Conservation (phyloP, 192 early-diverging fungal genomes). For the Phycomyces blakesleeanus region DNA sequence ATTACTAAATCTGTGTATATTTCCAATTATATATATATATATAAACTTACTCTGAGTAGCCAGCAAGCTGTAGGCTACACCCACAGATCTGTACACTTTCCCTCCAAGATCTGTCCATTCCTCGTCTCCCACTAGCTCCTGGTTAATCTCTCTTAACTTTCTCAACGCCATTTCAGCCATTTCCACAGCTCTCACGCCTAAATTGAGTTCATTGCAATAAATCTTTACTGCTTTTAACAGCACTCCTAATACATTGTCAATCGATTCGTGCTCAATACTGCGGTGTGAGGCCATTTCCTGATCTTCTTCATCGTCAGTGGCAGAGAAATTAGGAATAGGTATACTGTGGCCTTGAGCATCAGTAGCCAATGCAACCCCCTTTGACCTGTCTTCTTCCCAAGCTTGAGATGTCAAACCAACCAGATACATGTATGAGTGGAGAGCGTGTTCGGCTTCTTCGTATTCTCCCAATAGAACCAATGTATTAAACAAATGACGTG, state of each 20-base stretch:
- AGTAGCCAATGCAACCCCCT: conserved; percentile 13
- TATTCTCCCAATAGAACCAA: conserved; percentile 64
- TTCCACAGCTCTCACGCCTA: conserved; percentile 24
- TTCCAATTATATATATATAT: not conserved
- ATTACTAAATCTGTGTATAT: too few relatives aligned
- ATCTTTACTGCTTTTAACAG: conserved; percentile 45
- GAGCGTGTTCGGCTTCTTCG: conserved; percentile 69
- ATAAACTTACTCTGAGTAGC: conserved; percentile 37
- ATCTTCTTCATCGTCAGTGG: not conserved
- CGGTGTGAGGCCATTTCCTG: conserved; percentile 18
- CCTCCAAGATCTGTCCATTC: conserved; percentile 5
- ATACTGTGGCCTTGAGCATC: conserved; percentile 19
- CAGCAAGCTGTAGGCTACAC: conserved; percentile 36
- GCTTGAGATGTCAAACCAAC: conserved; percentile 35
- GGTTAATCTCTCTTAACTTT: conserved; percentile 10
- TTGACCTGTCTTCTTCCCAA: conserved; percentile 16
- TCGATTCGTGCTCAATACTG: conserved; percentile 27
- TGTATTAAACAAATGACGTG: conserved; percentile 58
- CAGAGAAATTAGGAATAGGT: conserved; percentile 17
- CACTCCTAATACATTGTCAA: conserved; percentile 14
- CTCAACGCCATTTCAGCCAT: conserved; percentile 27
- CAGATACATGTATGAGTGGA: conserved; percentile 59
- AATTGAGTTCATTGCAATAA: conserved; percentile 31
- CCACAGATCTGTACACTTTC: conserved; percentile 27
- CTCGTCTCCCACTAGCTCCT: not conserved